phyloP scores from a whole-genome alignment of 129 eudicot genomes.

The Artemisia tridentata region DNA sequence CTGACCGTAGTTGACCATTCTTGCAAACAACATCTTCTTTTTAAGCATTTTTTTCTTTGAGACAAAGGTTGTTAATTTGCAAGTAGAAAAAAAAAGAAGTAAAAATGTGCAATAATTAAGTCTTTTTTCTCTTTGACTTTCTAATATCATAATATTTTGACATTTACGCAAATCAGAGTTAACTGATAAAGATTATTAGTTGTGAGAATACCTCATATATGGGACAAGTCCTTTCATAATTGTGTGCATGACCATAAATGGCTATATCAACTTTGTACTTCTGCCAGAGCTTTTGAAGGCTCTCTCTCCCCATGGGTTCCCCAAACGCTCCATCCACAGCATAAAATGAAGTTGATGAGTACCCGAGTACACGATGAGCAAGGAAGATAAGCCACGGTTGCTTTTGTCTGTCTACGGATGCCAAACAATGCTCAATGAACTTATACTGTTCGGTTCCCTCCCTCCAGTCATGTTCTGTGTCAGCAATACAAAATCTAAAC shows the following conservation, averaged over 20 bases:
- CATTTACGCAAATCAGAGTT: no score
- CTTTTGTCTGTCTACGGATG: conserved; percentile 63
- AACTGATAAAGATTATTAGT: background rate
- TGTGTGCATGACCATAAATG: conserved; percentile 70
- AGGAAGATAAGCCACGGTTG: conserved; percentile 78
- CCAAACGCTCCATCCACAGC: conserved; percentile 51
- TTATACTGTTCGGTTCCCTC: conserved; percentile 74
- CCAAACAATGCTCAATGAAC: conserved; percentile 68
- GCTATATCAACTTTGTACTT: conserved; percentile 81
- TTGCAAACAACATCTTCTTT: no score
- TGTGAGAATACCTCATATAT: conserved; percentile 51
- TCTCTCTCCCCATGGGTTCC: conserved; percentile 72
- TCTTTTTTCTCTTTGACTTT: no score
- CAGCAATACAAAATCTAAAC: conserved; percentile 78
- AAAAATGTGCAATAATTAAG: no score
- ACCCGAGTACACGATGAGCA: conserved; percentile 73
- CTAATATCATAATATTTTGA: no score
- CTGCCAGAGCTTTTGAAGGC: conserved; percentile 73
- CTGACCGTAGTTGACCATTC: no score
- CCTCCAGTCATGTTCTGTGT: conserved; percentile 85
- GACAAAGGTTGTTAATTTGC: no score
- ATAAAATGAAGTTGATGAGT: conserved; percentile 55
- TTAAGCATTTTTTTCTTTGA: no score
- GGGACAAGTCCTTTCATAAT: conserved; percentile 76
- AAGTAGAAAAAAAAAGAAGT: no score